Percentiles rank a stretch among this genome's conserved stretches.
Conservation (phyloP, 129 eudicot species). For the Cynara cardunculus region DNA sequence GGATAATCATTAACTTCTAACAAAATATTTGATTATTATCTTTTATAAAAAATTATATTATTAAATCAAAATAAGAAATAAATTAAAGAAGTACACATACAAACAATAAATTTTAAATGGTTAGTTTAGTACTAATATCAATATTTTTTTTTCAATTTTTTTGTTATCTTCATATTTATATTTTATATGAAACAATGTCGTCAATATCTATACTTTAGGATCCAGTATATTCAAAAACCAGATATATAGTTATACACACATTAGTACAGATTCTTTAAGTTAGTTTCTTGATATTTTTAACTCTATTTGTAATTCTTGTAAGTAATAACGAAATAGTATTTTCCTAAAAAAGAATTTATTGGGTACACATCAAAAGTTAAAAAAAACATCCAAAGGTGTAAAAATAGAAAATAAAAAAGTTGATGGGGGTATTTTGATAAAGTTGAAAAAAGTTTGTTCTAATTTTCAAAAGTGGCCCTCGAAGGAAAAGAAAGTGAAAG, state of each 20-base stretch:
- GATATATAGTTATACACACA: not conserved
- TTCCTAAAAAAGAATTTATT: not conserved
- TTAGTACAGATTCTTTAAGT: too few relatives aligned
- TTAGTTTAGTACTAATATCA: too few relatives aligned
- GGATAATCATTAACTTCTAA: too few relatives aligned
- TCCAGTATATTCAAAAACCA: not conserved
- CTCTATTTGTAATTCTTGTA: not conserved
- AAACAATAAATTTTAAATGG: too few relatives aligned
- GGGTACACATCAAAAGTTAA: not conserved
- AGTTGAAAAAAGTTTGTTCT: constrained; percentile 8
- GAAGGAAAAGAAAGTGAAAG: constrained; percentile 23
- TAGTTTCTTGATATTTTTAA: too few relatives aligned
- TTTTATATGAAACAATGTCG: too few relatives aligned
- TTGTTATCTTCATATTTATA: too few relatives aligned
- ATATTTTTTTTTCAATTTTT: too few relatives aligned
- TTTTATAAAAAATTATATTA: too few relatives aligned
- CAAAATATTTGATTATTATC: too few relatives aligned
- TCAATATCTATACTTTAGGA: not conserved
- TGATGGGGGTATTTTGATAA: constrained; percentile 5
- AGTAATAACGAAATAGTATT: not conserved
- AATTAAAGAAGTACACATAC: too few relatives aligned
- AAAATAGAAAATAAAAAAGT: not conserved
- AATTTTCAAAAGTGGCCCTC: constrained; percentile 22
- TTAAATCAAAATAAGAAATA: too few relatives aligned
- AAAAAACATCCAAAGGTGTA: not conserved